A percentile compares a stretch with the other conserved stretches of the same genome.
These are phyloP conservation scores for Trichoderma cornu-damae DNA, from an alignment of 2,329 filamentous ascomycete genomes.

Conservation along the genomic window DNA sequence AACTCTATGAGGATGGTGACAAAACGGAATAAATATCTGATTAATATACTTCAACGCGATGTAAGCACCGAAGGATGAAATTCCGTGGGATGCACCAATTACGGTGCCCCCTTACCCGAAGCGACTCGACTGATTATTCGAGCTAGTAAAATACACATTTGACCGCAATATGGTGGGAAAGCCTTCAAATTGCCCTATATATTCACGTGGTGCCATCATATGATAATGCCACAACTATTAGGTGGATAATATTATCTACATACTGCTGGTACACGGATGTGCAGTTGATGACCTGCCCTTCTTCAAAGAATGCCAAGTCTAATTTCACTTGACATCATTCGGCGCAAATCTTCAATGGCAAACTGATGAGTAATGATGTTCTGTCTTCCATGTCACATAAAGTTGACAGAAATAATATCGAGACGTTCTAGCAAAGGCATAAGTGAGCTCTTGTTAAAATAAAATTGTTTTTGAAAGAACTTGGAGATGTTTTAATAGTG, in stretches of 20 bases:
- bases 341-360: no score
- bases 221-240: neutral
- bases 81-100: neutral
- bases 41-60: neutral
- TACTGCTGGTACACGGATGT: no score
- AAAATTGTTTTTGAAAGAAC: no score
- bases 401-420: no score
- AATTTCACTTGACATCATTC: no score
- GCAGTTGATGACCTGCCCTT: no score
- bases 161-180: neutral
- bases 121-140: neutral
- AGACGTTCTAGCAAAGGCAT: no score
- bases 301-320: no score
- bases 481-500: no score
- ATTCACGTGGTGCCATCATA: neutral
- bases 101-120: neutral
- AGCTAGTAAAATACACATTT: neutral
- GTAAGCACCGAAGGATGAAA: neutral
- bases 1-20: constrained; percentile 9
- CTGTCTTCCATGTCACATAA: no score
- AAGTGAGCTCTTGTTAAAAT: no score
- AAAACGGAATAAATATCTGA: neutral
- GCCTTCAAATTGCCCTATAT: neutral
- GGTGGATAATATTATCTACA: neutral
- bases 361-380: no score